Percentiles rank a stretch among this genome's conserved stretches.
Evolutionary conservation across 345 rosid genomes (phyloP).

Genomic region (Theobroma cacao): DNA sequence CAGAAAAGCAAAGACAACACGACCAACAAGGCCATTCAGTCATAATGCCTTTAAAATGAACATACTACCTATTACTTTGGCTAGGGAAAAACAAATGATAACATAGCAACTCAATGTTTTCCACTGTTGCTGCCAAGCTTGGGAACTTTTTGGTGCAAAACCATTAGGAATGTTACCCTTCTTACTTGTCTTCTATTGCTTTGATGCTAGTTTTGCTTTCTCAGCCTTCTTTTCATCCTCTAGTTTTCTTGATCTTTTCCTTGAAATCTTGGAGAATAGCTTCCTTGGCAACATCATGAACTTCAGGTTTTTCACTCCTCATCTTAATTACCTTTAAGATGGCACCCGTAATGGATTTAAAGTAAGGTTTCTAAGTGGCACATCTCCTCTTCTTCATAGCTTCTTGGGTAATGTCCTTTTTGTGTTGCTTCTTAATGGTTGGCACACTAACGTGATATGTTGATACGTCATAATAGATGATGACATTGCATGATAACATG

Average conservation of each 20-base stretch:
- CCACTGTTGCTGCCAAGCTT: constrained; percentile 85
- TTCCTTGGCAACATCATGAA: constrained; percentile 76
- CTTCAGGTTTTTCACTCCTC: constrained; percentile 79
- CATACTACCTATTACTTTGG: constrained; percentile 16
- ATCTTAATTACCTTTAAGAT: constrained; percentile 69
- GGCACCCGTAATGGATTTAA: constrained; percentile 71
- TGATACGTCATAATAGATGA: too few relatives aligned
- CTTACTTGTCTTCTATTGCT: constrained; percentile 50
- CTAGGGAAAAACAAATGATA: background rate
- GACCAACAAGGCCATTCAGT: background rate
- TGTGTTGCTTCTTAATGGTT: too few relatives aligned
- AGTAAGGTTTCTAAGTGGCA: constrained; percentile 67
- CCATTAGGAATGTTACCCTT: constrained; percentile 49
- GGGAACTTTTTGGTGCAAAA: constrained; percentile 51
- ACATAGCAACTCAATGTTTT: constrained; percentile 41
- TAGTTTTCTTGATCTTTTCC: constrained; percentile 80
- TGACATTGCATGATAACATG: too few relatives aligned
- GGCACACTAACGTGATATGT: too few relatives aligned
- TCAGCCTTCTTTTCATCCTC: constrained; percentile 86
- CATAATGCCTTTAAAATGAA: constrained; percentile 5
- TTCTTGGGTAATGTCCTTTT: constrained; percentile 75
- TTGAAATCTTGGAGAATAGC: constrained; percentile 73
- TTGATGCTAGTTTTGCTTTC: constrained; percentile 60
- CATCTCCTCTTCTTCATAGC: constrained; percentile 67
- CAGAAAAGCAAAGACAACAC: background rate